A percentile compares a stretch with the other conserved stretches of the same genome.
phyloP scores from a whole-genome alignment of 2,329 filamentous ascomycete species.

The Colletotrichum eremochloae region DNA sequence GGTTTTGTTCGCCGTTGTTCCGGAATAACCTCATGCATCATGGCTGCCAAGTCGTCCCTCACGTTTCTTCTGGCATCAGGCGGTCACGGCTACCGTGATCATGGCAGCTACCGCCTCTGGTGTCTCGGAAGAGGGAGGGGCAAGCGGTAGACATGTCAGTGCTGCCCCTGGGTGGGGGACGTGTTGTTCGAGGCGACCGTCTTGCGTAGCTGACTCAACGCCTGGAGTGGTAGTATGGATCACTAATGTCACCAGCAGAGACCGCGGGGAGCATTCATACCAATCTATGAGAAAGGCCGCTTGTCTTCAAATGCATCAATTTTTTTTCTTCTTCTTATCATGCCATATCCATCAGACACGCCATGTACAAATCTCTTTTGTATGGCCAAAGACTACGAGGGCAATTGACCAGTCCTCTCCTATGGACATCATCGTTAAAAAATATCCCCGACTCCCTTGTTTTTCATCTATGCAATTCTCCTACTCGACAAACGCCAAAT shows the following conservation, averaged over 20 bases:
- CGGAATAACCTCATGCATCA: no score
- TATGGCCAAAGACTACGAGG: background rate
- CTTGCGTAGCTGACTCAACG: no score
- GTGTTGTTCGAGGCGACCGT: no score
- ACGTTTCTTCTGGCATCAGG: no score
- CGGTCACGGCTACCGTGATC: no score
- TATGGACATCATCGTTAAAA: slow-evolving; percentile 3
- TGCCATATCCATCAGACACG: slow-evolving; percentile 2
- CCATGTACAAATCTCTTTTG: background rate
- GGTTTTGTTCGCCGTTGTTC: no score
- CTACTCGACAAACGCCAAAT: slow-evolving; percentile 10
- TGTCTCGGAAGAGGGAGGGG: no score
- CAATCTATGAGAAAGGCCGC: background rate
- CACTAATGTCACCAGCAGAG: background rate
- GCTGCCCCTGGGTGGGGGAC: no score
- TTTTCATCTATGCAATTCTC: slow-evolving; percentile 14
- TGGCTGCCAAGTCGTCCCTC: no score
- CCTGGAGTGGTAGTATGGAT: no score
- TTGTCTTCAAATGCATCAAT: background rate
- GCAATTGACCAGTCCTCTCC: background rate
- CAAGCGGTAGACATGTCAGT: no score
- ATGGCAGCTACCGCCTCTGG: no score
- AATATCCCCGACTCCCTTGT: slow-evolving; percentile 4
- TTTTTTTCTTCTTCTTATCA: background rate
- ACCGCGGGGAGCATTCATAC: background rate